phyloP scores from a whole-genome alignment of 495 filamentous ascomycete species.

The Penicillium ucsense region DNA sequence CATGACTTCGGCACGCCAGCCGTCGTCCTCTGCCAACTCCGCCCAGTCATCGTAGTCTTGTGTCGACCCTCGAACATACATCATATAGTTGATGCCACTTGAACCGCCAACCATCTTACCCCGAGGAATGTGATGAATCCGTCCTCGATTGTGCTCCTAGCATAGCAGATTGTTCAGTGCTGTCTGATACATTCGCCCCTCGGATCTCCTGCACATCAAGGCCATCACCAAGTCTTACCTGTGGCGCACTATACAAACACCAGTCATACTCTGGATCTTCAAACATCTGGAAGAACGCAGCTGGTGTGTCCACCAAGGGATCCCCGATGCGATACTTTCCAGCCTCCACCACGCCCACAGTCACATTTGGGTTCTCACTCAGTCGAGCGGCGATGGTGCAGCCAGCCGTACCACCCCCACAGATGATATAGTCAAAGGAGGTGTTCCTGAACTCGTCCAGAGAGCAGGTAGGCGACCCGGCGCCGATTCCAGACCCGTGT shows the following conservation, averaged over 20 bases:
- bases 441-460: slow-evolving; percentile 9
- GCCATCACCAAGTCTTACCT: slow-evolving; percentile 20
- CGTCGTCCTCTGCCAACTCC: slow-evolving; percentile 22
- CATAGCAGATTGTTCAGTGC: neutral
- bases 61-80: slow-evolving; percentile 21
- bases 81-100: slow-evolving; percentile 42
- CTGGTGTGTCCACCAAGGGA: slow-evolving; percentile 37
- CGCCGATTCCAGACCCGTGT: neutral
- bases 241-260: slow-evolving; percentile 43
- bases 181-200: neutral
- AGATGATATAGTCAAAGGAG: slow-evolving; percentile 27
- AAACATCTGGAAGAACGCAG: slow-evolving; percentile 30
- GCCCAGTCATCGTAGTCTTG: slow-evolving; percentile 43
- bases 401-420: slow-evolving; percentile 41
- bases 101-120: slow-evolving; percentile 51
- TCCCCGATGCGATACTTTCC: slow-evolving; percentile 40
- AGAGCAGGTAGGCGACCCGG: slow-evolving; percentile 4
- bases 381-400: slow-evolving; percentile 39
- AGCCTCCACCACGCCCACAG: slow-evolving; percentile 46
- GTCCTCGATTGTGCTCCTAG: slow-evolving; percentile 15
- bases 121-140: slow-evolving; percentile 24
- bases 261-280: slow-evolving; percentile 48
- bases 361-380: slow-evolving; percentile 32
- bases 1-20: slow-evolving; percentile 31
- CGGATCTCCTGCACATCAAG: too few species aligned